Evolutionary conservation across 1,284 basidiomycete genomes (phyloP), one percentile per base, ranked within the genome.

Genomic region (Filobasidium uniguttulatum): DNA sequence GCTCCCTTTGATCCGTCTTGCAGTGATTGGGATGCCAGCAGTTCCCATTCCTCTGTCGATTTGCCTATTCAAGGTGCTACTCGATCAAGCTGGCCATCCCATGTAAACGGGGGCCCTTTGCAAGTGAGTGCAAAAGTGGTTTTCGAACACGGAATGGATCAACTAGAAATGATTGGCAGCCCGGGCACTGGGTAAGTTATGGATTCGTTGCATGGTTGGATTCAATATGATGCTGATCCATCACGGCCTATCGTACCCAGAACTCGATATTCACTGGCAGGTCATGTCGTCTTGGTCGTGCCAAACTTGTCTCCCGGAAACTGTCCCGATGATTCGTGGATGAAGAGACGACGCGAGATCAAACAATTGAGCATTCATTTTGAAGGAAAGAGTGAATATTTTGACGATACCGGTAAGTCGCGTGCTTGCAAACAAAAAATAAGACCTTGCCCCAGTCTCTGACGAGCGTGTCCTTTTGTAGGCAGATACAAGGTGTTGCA

Each of bases 301-400:
- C 57, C 59, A 1, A 34, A 44, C 20, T 9, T 36, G 33, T 14
- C 17, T 2, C 14, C 44, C 8, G 33, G 38, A 6, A 46, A 36
- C 20, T 28, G 1, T 9, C 3, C 19, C 34, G 48, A 26, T 36
- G 46, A 5, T 5, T 22, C 2, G 7, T 19, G 1, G 15, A 22
- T n/a, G 37, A 50, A 33, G 53, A 58, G 31, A 36, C 63, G 14
- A 49, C 23, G 54, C n/a, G 55, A 61, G 20, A 37, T 67, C 7
- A 56, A 53, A 35, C 56, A 59, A 15, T 49, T 69, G 3, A 55
- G 50, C 17, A n/a, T 69, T 3, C 40, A 53, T 3, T 52, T 66
- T 37, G 67, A 69, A 47, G 65, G 64, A 10, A 64, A 64, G 54
- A 56, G 60, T 10, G 67, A 69, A 49, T 69, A 58, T 48, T 62